Percentiles rank a stretch among this genome's conserved stretches.
Evolutionary conservation across 139 green algal genomes (phyloP).

Genomic region (Chlamydomonas sp.): DNA sequence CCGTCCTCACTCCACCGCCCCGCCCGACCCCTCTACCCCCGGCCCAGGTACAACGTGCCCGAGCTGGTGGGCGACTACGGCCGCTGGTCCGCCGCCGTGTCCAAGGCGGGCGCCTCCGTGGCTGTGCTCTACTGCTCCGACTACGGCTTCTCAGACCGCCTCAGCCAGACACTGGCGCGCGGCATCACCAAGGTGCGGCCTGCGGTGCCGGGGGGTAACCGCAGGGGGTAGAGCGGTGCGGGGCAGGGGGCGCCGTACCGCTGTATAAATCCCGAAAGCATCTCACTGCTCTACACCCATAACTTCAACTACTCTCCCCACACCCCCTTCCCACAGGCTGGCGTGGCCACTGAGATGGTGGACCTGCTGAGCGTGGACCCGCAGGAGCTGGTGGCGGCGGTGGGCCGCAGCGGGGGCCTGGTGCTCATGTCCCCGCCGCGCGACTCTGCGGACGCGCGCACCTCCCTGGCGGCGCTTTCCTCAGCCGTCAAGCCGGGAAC

Average conservation of each 20-base stretch:
- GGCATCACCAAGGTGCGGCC: slow-evolving; percentile 94
- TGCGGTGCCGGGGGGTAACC: slow-evolving; percentile 7
- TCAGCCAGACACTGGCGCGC: slow-evolving; percentile 91
- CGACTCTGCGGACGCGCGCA: slow-evolving; percentile 63
- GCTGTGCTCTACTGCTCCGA: slow-evolving; percentile 91
- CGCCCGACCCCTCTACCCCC: neutral
- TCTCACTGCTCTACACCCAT: neutral
- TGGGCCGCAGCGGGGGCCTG: slow-evolving; percentile 64
- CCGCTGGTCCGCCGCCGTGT: slow-evolving; percentile 80
- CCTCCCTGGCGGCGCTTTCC: slow-evolving; percentile 75
- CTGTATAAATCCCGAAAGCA: neutral
- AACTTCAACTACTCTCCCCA: neutral
- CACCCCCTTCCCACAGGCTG: neutral
- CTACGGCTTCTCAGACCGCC: slow-evolving; percentile 94
- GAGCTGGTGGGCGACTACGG: slow-evolving; percentile 71
- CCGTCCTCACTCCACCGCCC: neutral
- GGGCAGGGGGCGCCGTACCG: neutral
- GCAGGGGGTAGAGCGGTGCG: neutral
- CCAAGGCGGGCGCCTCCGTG: slow-evolving; percentile 69
- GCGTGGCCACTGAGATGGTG: slow-evolving; percentile 85
- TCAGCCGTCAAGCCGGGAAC: slow-evolving; percentile 82
- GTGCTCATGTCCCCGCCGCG: slow-evolving; percentile 87
- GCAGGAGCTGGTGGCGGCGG: slow-evolving; percentile 51
- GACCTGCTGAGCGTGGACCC: slow-evolving; percentile 85
- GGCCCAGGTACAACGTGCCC: slow-evolving; percentile 47